phyloP scores from a whole-genome alignment of 495 filamentous ascomycete species.

The Aspergillus kassunensis region DNA sequence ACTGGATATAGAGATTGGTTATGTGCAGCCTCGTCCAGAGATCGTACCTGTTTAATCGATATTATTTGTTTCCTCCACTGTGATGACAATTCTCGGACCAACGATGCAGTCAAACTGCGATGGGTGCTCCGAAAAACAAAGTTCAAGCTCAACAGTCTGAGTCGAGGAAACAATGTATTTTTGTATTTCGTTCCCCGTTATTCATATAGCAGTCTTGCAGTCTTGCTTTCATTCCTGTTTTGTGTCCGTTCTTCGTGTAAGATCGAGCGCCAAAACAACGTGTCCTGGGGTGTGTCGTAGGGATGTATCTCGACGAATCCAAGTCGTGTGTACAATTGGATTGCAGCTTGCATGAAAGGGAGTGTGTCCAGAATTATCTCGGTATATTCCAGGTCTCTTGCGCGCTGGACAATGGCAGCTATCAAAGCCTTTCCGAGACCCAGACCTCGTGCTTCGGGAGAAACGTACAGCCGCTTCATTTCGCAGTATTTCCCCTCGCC shows the following conservation, averaged over 20 bases:
- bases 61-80: conserved; percentile 13
- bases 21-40: conserved; percentile 5
- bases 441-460: conserved; percentile 40
- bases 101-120: conserved; percentile 19
- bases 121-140: conserved; percentile 24
- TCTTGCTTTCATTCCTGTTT: too few species aligned
- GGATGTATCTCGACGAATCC: conserved; percentile 52
- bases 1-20: background rate
- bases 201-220: background rate
- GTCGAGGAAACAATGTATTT: conserved; percentile 13
- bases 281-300: conserved; percentile 54
- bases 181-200: background rate
- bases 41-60: background rate
- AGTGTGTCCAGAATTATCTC: conserved; percentile 57
- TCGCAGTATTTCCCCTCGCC: conserved; percentile 43
- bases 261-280: conserved; percentile 37
- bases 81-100: conserved; percentile 30
- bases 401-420: conserved; percentile 38
- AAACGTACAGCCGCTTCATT: conserved; percentile 57
- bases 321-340: conserved; percentile 42
- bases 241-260: conserved; percentile 10
- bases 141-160: conserved; percentile 40
- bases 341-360: conserved; percentile 50
- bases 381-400: conserved; percentile 45
- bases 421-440: conserved; percentile 48